Conservation (phyloP, 169 alveolate genomes). For the Fabrea salina region DNA sequence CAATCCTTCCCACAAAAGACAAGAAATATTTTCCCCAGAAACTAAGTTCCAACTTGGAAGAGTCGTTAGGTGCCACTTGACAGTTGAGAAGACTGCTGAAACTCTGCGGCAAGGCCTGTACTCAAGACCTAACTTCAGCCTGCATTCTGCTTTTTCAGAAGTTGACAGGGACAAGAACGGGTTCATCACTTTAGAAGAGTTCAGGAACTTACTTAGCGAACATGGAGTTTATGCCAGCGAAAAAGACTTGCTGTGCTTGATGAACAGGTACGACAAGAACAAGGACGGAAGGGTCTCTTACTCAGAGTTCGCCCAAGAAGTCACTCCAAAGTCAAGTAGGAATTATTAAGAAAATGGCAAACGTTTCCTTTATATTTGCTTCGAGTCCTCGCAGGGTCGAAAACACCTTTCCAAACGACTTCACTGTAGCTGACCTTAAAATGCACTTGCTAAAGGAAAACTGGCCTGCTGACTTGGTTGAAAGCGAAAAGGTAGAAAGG, state of each 20-base stretch:
- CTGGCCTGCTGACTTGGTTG: neutral
- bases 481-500: neutral
- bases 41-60: neutral
- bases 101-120: conserved; percentile 18
- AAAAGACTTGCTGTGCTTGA: conserved; percentile 29
- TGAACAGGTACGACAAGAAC: conserved; percentile 40
- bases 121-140: conserved; percentile 28
- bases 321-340: conserved; percentile 44
- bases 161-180: conserved; percentile 39
- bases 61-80: neutral
- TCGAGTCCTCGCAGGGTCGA: neutral
- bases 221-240: conserved; percentile 40
- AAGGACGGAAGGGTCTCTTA: conserved; percentile 42
- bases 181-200: conserved; percentile 38
- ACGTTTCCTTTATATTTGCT: neutral
- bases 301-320: conserved; percentile 52
- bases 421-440: neutral
- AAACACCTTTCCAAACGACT: neutral
- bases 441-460: neutral
- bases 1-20: conserved; percentile 2
- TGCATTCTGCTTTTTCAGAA: conserved; percentile 41
- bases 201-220: conserved; percentile 30
- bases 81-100: conserved; percentile 2
- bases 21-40: conserved; percentile 19
- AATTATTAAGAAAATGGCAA: conserved; percentile 12